phyloP scores from a whole-genome alignment of 164 flowering plant species.

The Nymphaea colorata region DNA sequence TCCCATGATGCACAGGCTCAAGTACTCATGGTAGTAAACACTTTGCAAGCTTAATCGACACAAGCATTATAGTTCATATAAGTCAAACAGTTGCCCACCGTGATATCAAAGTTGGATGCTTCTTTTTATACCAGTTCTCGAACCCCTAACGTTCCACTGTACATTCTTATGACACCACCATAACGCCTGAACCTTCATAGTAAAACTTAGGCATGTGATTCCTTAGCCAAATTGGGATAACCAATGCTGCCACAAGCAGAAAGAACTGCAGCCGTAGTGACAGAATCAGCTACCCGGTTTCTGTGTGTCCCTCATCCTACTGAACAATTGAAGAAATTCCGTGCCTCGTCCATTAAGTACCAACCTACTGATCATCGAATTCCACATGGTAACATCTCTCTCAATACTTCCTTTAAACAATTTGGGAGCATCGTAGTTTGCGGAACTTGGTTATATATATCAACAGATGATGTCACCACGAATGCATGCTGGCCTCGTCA shows the following conservation, averaged over 20 bases:
- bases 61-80: background rate
- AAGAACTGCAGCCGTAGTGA: background rate
- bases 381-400: background rate
- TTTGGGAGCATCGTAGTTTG: background rate
- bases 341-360: background rate
- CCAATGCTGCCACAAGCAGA: constrained; percentile 2
- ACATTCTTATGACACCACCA: too few relatives aligned
- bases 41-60: background rate
- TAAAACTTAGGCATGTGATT: background rate
- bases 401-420: background rate
- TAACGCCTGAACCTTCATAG: background rate
- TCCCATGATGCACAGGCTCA: constrained; percentile 1
- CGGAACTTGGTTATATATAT: background rate
- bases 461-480: background rate
- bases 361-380: background rate
- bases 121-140: too few relatives aligned
- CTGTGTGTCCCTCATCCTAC: background rate
- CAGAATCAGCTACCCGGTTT: background rate
- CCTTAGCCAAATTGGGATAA: background rate
- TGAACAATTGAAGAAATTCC: background rate
- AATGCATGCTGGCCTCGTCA: background rate
- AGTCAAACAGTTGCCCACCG: background rate
- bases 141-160: too few relatives aligned
- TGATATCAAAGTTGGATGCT: background rate
- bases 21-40: background rate